Percentiles rank a stretch among this genome's conserved stretches.
phyloP scores from a whole-genome alignment of 192 early-diverging fungal species.

The Entomortierella parvispora region DNA sequence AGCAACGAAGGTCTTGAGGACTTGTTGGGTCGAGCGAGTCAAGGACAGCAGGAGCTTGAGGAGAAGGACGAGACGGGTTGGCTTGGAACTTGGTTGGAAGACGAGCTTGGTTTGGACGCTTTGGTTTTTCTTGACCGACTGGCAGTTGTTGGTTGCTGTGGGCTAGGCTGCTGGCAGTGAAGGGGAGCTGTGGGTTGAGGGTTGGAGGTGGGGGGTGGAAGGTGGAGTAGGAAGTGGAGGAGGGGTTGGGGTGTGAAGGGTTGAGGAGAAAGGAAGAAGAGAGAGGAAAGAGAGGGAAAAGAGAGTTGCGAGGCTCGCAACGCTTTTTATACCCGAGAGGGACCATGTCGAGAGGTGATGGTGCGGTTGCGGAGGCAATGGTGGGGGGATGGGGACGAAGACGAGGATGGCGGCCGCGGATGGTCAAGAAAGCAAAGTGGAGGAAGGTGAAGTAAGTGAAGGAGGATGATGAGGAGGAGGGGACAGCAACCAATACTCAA shows the following conservation, averaged over 20 bases:
- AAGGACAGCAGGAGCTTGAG: too few relatives aligned
- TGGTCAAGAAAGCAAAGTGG: too few relatives aligned
- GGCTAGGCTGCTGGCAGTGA: not conserved
- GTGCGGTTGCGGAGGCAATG: not conserved
- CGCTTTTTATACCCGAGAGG: constrained; percentile 32
- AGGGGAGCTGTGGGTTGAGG: constrained; percentile 2
- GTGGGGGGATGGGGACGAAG: not conserved
- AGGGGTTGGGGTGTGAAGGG: not conserved
- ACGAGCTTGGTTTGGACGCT: constrained; percentile 4
- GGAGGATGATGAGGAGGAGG: too few relatives aligned
- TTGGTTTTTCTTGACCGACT: not conserved
- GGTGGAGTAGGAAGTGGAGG: constrained; percentile 13
- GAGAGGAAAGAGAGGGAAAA: constrained; percentile 15
- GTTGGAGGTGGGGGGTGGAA: constrained; percentile 3
- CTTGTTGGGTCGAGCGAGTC: too few relatives aligned
- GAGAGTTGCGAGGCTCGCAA: constrained; percentile 4
- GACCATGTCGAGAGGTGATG: not conserved
- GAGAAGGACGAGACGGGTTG: too few relatives aligned
- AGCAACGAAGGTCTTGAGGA: not conserved
- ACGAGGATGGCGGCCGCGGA: not conserved
- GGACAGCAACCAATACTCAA: too few relatives aligned
- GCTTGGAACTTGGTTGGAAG: too few relatives aligned
- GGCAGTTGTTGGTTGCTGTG: not conserved
- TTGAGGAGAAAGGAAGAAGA: not conserved
- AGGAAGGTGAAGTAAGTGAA: too few relatives aligned